Evolutionary conservation across 495 filamentous ascomycete species (phyloP).

Genomic region (Aspergillus asperescens): DNA sequence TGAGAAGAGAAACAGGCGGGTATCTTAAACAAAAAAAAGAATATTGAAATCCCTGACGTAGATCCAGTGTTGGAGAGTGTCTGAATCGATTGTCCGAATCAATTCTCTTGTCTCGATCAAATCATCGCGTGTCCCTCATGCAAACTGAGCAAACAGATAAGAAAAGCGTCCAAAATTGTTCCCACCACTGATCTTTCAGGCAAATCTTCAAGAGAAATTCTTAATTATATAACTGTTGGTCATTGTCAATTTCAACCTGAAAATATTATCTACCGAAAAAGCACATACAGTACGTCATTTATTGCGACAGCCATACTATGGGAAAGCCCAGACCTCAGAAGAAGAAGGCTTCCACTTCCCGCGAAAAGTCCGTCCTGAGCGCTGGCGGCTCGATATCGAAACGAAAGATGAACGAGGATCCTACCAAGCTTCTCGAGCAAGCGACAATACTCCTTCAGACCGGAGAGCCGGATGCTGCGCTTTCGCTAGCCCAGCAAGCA

Average conservation of each 20-base stretch:
- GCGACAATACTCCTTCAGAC: constrained; percentile 66
- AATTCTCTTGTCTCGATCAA: not conserved
- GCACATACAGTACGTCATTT: constrained; percentile 3
- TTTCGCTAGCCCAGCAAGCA: constrained; percentile 58
- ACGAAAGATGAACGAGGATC: constrained; percentile 45
- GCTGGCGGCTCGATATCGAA: constrained; percentile 41
- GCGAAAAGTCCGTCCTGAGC: constrained; percentile 45
- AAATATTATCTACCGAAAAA: not conserved
- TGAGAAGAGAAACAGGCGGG: not conserved
- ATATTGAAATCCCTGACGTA: not conserved
- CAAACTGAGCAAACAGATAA: constrained; percentile 47
- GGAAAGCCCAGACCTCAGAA: constrained; percentile 44
- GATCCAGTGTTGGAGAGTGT: not conserved
- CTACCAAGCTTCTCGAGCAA: constrained; percentile 56
- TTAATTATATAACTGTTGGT: constrained; percentile 1
- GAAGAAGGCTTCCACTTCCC: constrained; percentile 43
- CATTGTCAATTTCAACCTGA: too few relatives aligned
- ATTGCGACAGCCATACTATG: constrained; percentile 25
- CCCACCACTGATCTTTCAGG: not conserved
- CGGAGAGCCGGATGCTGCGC: constrained; percentile 62
- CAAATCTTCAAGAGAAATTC: not conserved
- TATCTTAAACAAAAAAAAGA: not conserved
- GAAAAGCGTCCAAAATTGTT: constrained; percentile 30
- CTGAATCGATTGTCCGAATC: not conserved
- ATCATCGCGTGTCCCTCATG: constrained; percentile 38